These are phyloP conservation scores for Mortierella sp. DNA, from an alignment of 371 early-diverging fungal genomes.

Conservation along the genomic window DNA sequence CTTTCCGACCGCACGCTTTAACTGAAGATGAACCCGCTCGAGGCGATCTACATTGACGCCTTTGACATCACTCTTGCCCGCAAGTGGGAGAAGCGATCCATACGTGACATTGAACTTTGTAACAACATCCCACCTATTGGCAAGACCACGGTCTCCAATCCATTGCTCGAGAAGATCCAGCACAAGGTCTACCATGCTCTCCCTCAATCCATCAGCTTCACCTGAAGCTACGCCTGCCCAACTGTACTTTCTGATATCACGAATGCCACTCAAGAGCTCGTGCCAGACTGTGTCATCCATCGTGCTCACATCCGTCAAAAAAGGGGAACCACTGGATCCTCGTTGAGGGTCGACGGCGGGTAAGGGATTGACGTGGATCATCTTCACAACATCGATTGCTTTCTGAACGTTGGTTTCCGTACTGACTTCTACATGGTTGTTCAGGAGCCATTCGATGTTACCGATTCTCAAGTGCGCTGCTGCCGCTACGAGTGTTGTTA, in stretches of 20 bases:
- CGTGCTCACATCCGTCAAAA: neutral
- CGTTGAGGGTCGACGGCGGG: too few species aligned
- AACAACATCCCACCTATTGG: conserved; percentile 39
- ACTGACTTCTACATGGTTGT: conserved; percentile 46
- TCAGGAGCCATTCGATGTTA: conserved; percentile 52
- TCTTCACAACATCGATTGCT: conserved; percentile 46
- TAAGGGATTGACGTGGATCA: conserved; percentile 18
- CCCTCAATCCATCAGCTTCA: conserved; percentile 42
- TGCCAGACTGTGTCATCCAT: neutral
- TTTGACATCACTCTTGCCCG: too few species aligned
- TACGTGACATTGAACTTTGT: conserved; percentile 51
- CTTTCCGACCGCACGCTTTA: too few species aligned
- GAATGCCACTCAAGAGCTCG: conserved; percentile 23
- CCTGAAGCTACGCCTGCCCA: conserved; percentile 52
- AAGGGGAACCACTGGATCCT: conserved; percentile 6
- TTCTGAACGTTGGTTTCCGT: conserved; percentile 37
- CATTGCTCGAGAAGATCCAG: conserved; percentile 33
- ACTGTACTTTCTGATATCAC: conserved; percentile 45
- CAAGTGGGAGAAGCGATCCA: too few species aligned
- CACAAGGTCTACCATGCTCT: conserved; percentile 41
- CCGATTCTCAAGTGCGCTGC: conserved; percentile 51
- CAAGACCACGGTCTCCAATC: conserved; percentile 29
- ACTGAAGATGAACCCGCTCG: too few species aligned
- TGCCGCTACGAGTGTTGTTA: conserved; percentile 49
- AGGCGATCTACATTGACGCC: too few species aligned